Base-by-base conservation (phyloP, 306 rosid species). In the Cucurbita moschata region DNA sequence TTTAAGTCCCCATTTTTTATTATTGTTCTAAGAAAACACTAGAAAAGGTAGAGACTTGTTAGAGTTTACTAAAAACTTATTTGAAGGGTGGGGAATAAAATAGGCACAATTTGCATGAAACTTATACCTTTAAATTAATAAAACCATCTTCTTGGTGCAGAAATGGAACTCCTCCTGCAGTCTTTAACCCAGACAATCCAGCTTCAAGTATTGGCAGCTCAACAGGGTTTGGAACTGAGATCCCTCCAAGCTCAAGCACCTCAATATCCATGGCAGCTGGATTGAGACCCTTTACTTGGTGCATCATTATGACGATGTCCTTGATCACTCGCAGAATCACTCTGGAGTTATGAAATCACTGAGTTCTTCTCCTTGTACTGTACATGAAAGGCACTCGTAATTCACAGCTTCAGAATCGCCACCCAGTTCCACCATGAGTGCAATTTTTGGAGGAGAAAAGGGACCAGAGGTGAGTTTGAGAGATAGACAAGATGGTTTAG, bases 211-310 rank as follows among this genome's bases (percentile, higher is more conserved):
- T 54, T 4, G 61, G 78, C 37, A 75, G 44, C 56, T 10, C 63
- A 6, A 75, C 72, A n/a, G 78, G 61, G 7, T 75, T 35, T 63
- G 78, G 78, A 75, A 47, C 53, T 4, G 78, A 64, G 55, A 75
- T 47, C 21, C 72, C 78, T 5, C 72, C 78, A 35, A 64, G 38
- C 68, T 75, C 77, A 35, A 23, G 51, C 35, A 47, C 78, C 46
- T 30, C 72, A 16, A 51, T 42, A 39, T 73, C 77, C 52, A 42
- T 73, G 49, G 62, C 77, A 4, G 77, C 54, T 73, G 67, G 77
- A 56, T 43, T 55, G 21, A 73, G 77, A 73, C 77, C 77, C 50
- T 42, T 73, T 5, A 21, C 55, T 26, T 21, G 42, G 38, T 73
- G 39, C 54, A 58, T 73, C 66, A 23, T 16, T 40, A 44, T 73